Evolutionary conservation across 2,329 filamentous ascomycete genomes (phyloP).

Genomic region (Arthrobotrys megalospora): DNA sequence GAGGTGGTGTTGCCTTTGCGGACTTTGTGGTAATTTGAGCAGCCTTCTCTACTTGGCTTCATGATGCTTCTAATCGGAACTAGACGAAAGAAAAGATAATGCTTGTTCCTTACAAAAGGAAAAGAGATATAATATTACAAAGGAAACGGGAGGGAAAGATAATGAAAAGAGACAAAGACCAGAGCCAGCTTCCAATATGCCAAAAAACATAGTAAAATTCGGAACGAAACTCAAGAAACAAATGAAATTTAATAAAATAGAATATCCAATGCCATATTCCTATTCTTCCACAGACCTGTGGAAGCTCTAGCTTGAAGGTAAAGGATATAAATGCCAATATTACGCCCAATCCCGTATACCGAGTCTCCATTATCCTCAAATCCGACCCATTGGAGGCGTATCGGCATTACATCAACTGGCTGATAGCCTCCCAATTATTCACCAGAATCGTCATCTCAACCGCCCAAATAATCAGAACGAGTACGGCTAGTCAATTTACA

Average conservation of each 20-base stretch:
- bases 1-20: not conserved
- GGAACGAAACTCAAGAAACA: not conserved
- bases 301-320: not conserved
- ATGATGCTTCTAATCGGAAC: not conserved
- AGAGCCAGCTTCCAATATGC: constrained; percentile 41
- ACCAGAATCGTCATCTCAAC: constrained; percentile 43
- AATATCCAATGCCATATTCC: not conserved
- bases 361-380: not conserved
- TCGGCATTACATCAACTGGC: not conserved
- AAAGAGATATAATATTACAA: constrained; percentile 14
- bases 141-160: constrained; percentile 12
- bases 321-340: constrained; percentile 14
- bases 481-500: constrained; percentile 61
- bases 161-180: constrained; percentile 17
- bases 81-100: constrained; percentile 20
- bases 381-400: not conserved
- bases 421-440: constrained; percentile 25
- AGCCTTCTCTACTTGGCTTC: not conserved
- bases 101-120: constrained; percentile 25
- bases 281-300: not conserved
- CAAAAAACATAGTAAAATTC: not conserved
- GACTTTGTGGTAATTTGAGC: constrained; percentile 13
- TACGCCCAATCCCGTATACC: constrained; percentile 5
- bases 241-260: constrained; percentile 14
- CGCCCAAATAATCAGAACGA: constrained; percentile 48